Conservation (phyloP, 305 asterid species). For the Euphrasia arctica region DNA sequence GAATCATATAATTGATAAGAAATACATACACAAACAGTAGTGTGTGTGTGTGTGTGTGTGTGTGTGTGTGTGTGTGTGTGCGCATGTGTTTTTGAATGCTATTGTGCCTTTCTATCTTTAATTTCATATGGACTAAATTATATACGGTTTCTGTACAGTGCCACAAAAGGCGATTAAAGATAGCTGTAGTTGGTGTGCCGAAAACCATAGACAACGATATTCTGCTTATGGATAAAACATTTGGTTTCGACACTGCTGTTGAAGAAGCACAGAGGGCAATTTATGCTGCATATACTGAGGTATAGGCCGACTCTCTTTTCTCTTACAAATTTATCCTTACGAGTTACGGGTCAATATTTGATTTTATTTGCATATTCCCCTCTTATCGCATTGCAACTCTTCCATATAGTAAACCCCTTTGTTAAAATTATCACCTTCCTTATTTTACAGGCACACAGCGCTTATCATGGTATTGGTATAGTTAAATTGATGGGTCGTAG, state of each 20-base stretch:
- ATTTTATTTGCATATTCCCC: slow-evolving; percentile 2
- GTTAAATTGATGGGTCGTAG: slow-evolving; percentile 99
- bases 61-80: neutral
- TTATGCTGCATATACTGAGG: slow-evolving; percentile 93
- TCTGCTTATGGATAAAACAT: slow-evolving; percentile 92
- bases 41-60: neutral
- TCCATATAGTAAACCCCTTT: slow-evolving; percentile 2
- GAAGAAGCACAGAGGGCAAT: slow-evolving; percentile 99
- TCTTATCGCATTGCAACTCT: slow-evolving; percentile 18
- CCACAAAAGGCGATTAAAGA: slow-evolving; percentile 56
- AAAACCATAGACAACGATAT: slow-evolving; percentile 98
- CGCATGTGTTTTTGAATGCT: neutral
- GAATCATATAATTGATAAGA: neutral
- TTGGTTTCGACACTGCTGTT: slow-evolving; percentile 99
- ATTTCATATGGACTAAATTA: neutral
- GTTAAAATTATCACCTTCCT: slow-evolving; percentile 23
- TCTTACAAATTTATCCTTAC: slow-evolving; percentile 19
- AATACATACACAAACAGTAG: neutral
- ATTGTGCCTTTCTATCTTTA: slow-evolving; percentile 14
- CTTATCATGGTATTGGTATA: slow-evolving; percentile 88
- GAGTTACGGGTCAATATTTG: neutral
- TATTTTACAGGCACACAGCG: slow-evolving; percentile 86
- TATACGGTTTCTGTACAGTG: slow-evolving; percentile 49
- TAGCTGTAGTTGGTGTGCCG: slow-evolving; percentile 95
- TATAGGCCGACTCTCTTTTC: slow-evolving; percentile 24